phyloP scores from a whole-genome alignment of 129 eudicot genomes.

The Erigeron canadensis region DNA sequence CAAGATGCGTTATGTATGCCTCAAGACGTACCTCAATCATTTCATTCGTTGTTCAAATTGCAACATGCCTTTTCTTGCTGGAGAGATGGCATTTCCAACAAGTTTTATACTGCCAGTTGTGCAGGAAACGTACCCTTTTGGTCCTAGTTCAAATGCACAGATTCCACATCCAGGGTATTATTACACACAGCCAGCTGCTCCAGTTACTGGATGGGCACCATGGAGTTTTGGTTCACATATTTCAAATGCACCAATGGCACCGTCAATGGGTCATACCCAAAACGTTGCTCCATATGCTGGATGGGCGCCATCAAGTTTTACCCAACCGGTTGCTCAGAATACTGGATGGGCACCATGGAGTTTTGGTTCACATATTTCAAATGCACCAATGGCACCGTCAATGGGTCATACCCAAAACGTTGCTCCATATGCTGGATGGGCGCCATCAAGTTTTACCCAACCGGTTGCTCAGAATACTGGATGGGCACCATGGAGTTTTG shows the following conservation, averaged over 20 bases:
- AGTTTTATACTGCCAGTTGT: constrained; percentile 17
- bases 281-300: too few species aligned
- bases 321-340: neutral
- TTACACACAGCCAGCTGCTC: neutral
- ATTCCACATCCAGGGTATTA: neutral
- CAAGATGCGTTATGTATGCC: constrained; percentile 67
- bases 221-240: neutral
- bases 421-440: too few species aligned
- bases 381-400: constrained; percentile 22
- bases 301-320: too few species aligned
- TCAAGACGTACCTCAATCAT: constrained; percentile 49
- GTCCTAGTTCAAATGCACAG: neutral
- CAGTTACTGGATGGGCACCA: neutral
- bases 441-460: too few species aligned
- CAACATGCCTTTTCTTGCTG: constrained; percentile 52
- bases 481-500: neutral
- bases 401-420: constrained; percentile 43
- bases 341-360: neutral
- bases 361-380: neutral
- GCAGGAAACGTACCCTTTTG: neutral
- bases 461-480: neutral
- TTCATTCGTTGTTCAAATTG: constrained; percentile 61
- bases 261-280: constrained; percentile 39
- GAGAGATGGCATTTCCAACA: constrained; percentile 56
- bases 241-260: constrained; percentile 14